Base-by-base conservation (phyloP, 2,329 filamentous ascomycete species). In the Alternaria sp. region DNA sequence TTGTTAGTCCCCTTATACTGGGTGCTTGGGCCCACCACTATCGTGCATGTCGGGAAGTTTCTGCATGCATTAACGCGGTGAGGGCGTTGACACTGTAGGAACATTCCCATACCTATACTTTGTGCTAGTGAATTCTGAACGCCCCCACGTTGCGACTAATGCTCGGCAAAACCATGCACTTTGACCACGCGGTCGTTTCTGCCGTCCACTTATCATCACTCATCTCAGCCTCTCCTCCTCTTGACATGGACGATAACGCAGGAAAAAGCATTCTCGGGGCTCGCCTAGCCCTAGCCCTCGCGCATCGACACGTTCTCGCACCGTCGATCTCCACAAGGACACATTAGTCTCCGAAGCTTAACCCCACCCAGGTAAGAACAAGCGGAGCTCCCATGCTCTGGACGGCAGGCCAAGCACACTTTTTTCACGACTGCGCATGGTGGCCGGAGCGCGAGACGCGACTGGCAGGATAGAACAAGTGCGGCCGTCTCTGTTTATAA, bases 181-280 rank as follows among this genome's bases (percentile, higher is more conserved):
- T 14, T 24, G n/a, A 20, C 32, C 32, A n/a, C 32, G 36, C 11
- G 14, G 36, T 5, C 22, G 16, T 34, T 4, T n/a, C n/a, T 36
- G 16, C 24, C 18, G 14, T 51, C 43, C 46, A 49, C 20, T 49
- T n/a, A 51, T 5, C 38, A 46, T 24, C 20, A 38, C 32, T 38
- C n/a, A 14, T 30, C 16, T 56, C 51, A 62, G 48, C 62, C 59
- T n/a, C 39, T 43, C 51, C 22, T 4, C 36, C 38, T 7, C 20
- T 20, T 38, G 20, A 8, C 38, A 58, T 47, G 24, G 38, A 51
- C 9, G 30, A 44, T 20, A 32, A 44, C 28, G 49, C 52, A 51
- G n/a, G n/a, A 61, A 75, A 69, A 73, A 69, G 62, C 65, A 63
- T 62, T 32, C 36, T 54, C 59, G 69, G 69, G 44, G 58, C 54